These are phyloP conservation scores for Lolium perenne DNA, from an alignment of 176 grass and related monocot genomes.

Conservation along the genomic window DNA sequence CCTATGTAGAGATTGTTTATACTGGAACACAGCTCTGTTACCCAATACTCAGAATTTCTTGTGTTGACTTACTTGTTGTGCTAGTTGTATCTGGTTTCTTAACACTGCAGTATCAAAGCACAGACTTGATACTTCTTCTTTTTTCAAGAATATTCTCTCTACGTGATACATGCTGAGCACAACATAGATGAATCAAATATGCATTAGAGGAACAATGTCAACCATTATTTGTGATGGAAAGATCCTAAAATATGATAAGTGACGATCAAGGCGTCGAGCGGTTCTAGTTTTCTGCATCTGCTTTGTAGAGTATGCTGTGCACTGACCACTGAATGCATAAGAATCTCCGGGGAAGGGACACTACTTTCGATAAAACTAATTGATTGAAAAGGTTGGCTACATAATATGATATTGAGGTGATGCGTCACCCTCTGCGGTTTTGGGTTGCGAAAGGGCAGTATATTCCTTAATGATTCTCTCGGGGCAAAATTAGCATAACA, in stretches of 20 bases:
- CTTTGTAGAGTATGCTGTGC: slow-evolving; percentile 25
- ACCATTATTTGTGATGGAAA: not conserved
- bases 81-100: slow-evolving; percentile 20
- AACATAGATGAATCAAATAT: not conserved
- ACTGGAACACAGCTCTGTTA: not conserved
- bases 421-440: slow-evolving; percentile 25
- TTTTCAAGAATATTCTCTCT: not conserved
- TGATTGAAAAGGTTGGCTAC: slow-evolving; percentile 13
- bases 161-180: slow-evolving; percentile 14
- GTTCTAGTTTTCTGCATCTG: slow-evolving; percentile 46
- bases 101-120: slow-evolving; percentile 39
- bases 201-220: not conserved
- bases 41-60: slow-evolving; percentile 43
- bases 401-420: slow-evolving; percentile 14
- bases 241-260: not conserved
- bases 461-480: slow-evolving; percentile 38
- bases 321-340: slow-evolving; percentile 30
- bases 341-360: slow-evolving; percentile 33
- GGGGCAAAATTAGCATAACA: slow-evolving; percentile 20
- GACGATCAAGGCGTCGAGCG: not conserved
- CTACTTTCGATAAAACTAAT: slow-evolving; percentile 41
- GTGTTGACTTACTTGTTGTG: slow-evolving; percentile 45
- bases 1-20: not conserved
- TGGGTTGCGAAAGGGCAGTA: slow-evolving; percentile 9
- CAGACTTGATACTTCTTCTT: slow-evolving; percentile 14